phyloP scores from a whole-genome alignment of 2,329 filamentous ascomycete species.

The Aureobasidium sp. region DNA sequence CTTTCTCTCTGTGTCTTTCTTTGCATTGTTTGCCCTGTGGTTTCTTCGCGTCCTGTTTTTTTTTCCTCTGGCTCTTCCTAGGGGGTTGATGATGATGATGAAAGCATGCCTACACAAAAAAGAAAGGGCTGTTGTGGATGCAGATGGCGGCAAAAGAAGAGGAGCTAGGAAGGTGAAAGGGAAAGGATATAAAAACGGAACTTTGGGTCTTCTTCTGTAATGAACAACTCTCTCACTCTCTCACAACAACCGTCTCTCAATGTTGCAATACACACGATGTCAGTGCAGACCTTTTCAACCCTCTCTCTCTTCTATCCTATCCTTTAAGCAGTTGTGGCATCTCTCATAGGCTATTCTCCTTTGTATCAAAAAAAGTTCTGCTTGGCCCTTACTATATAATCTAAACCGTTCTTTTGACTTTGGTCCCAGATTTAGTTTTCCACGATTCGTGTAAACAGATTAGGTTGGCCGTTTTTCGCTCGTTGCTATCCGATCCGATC shows the following conservation, averaged over 20 bases:
- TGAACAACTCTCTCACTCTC: background rate
- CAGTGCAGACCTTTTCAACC: background rate
- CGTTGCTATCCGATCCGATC: background rate
- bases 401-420: too few species aligned
- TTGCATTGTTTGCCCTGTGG: background rate
- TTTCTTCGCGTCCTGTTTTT: background rate
- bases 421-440: background rate
- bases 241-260: background rate
- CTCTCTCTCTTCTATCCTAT: background rate
- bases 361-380: background rate
- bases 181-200: background rate
- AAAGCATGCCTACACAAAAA: background rate
- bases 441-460: background rate
- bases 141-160: background rate
- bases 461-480: background rate
- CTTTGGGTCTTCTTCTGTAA: background rate
- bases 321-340: too few species aligned
- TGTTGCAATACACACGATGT: background rate
- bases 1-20: background rate
- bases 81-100: background rate
- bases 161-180: background rate
- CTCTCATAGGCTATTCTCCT: background rate
- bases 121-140: background rate
- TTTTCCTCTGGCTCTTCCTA: background rate
- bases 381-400: background rate